Base-by-base conservation (phyloP, 495 filamentous ascomycete genomes). In the Physcia stellaris region DNA sequence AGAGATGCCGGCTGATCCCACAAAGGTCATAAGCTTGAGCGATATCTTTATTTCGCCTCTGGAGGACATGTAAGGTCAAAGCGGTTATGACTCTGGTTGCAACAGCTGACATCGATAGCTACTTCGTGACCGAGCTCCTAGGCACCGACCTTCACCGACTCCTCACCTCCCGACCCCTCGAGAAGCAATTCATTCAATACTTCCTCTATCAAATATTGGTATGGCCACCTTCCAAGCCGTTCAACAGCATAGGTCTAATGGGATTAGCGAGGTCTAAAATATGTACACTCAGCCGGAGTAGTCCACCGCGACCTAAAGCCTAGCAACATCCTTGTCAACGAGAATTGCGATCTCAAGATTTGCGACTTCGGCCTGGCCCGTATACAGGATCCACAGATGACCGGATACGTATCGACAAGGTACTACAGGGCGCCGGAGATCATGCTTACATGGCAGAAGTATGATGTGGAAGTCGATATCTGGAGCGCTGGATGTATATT, bases 361-460 rank as follows among this genome's bases (percentile, higher is more conserved):
- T 98, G 90, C 71, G 90, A 98, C 58, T 98, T 98, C 51, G 90
- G 90, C 42, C 68, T 98, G 39, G 90, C 90, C 28, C 83, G 90
- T 52, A 94, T 98, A 52, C 90, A 98, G 60, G 90, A 98, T 52
- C 90, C 90, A n/a, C 90, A 98, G 62, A 98, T 98, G 90, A 98
- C 90, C 27, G 90, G 90, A 51, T 98, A 98, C 54, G 90, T 98
- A 29, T 98, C 90, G 34, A 98, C 90, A 36, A 71, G 90, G 65
- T 98, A 98, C 69, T 98, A 98, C 66, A 80, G 90, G 35, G 90
- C 90, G 4, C 90, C 90, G 12, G 90, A 98, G 62, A 98, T 98
- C 56, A 98, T 98, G 90, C 85, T 98, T 51, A 98, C 90, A 31
- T 98, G 90, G 90, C 90, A 98, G 60, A 98, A 96, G 63, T 98